Evolutionary conservation across 345 rosid species (phyloP), one percentile per base, ranked within the genome.

Genomic region (Citrus inodora): DNA sequence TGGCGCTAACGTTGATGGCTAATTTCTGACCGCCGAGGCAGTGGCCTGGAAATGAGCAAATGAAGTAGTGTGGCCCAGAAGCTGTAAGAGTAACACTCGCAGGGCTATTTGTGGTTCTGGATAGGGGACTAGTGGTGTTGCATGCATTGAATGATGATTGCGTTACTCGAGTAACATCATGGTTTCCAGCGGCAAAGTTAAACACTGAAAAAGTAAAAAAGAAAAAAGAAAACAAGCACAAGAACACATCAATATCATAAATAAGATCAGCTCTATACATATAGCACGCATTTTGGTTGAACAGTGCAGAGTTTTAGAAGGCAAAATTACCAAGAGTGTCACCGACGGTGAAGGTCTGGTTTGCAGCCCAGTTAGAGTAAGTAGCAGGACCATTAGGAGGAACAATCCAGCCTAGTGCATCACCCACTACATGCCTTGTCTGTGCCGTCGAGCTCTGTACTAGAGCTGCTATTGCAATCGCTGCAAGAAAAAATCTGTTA

Each of bases 281-380:
- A 17, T 17, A 17, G 2, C 7, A 17, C 22, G 58, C 22, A 5
- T 0, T 17, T 5, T 1, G 7, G 19, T 53, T 53, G 51, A 46
- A 46, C 0, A 1, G 5, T 13, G 16, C 16, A 13, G 5, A n/a
- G 59, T 21, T 2, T 72, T 55, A 9, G 25, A 4, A 30, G 35
- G 22, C 7, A 37, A 59, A 73, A 3, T 63, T 76, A 90, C 92
- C 87, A 17, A 90, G 87, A 79, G 61, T 75, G 75, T 90, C 92
- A 2, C 89, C 90, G 32, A 82, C 85, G 9, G 3, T 4, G 71
- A 90, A 88, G 80, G 80, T 83, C 77, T 86, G 78, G 83, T 59
- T 84, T 27, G 73, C 78, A 1, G 92, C 82, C 92, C 94, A 90
- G 8, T 86, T 81, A 35, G 78, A 9, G 79, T 91, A 91, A 73